Evolutionary conservation across 2,329 filamentous ascomycete species (phyloP).

Genomic region (Alternaria triticina): DNA sequence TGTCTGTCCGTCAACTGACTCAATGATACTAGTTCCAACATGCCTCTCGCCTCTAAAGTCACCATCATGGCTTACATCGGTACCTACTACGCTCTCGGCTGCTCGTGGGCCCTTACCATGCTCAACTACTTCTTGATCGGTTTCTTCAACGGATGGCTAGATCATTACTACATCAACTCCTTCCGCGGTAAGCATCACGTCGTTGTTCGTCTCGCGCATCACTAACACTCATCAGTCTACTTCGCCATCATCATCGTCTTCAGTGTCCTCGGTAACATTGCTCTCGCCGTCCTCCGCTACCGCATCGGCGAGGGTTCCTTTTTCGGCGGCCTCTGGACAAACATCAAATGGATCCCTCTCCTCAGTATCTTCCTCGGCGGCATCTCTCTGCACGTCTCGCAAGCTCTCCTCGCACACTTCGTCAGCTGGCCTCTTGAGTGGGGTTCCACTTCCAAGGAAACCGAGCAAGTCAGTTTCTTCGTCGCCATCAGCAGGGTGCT

Average conservation of each 20-base stretch:
- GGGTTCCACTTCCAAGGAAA: constrained; percentile 85
- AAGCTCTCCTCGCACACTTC: constrained; percentile 81
- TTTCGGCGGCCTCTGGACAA: constrained; percentile 59
- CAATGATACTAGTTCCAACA: constrained; percentile 54
- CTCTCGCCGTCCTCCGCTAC: constrained; percentile 68
- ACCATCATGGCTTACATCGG: constrained; percentile 75
- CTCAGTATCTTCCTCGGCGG: constrained; percentile 84
- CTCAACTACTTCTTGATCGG: constrained; percentile 75
- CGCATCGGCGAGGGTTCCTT: constrained; percentile 63
- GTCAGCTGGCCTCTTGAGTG: constrained; percentile 86
- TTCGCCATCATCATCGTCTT: constrained; percentile 70
- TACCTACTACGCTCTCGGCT: constrained; percentile 74
- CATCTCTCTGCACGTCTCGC: constrained; percentile 78
- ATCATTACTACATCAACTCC: constrained; percentile 80
- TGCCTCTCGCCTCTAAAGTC: constrained; percentile 70
- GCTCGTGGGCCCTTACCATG: constrained; percentile 69
- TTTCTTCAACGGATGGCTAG: constrained; percentile 75
- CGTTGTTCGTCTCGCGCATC: not conserved
- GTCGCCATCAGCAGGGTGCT: constrained; percentile 81
- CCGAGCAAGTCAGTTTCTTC: constrained; percentile 82
- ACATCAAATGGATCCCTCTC: constrained; percentile 69
- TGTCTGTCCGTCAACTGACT: not conserved
- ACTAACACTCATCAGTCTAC: constrained; percentile 52
- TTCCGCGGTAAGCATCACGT: constrained; percentile 57
- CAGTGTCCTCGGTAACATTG: constrained; percentile 65